phyloP scores from a whole-genome alignment of 345 rosid genomes.

The Brassica cretica region DNA sequence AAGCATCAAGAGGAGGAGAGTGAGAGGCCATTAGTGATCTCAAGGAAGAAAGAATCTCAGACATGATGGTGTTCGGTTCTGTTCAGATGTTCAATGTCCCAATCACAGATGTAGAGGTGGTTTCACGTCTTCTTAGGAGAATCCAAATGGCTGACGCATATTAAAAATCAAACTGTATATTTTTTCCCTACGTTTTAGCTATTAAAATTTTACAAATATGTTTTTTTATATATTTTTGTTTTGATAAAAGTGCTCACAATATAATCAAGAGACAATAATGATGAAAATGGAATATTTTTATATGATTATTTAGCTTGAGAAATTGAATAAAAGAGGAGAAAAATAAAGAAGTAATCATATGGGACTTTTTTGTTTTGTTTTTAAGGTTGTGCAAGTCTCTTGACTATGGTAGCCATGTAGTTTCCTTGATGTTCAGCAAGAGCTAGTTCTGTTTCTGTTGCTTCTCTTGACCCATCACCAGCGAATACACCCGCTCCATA shows the following conservation, averaged over 20 bases:
- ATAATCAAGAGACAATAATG: neutral
- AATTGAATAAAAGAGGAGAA: neutral
- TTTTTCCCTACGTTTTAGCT: neutral
- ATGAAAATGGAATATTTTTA: neutral
- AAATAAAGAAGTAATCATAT: neutral
- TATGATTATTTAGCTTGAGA: neutral
- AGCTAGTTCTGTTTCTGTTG: slow-evolving; percentile 64
- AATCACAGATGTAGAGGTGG: slow-evolving; percentile 18
- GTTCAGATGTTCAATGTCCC: slow-evolving; percentile 2
- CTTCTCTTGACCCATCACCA: slow-evolving; percentile 78
- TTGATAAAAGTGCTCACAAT: neutral
- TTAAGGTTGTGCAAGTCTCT: slow-evolving; percentile 54
- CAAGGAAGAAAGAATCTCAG: slow-evolving; percentile 60
- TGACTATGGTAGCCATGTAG: slow-evolving; percentile 67
- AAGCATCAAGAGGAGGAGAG: slow-evolving; percentile 91
- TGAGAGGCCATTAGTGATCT: slow-evolving; percentile 88
- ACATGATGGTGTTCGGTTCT: slow-evolving; percentile 40
- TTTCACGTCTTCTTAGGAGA: neutral
- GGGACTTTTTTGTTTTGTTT: neutral
- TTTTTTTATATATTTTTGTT: neutral
- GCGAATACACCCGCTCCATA: slow-evolving; percentile 74
- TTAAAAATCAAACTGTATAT: neutral
- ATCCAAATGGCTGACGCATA: neutral
- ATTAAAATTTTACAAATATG: neutral
- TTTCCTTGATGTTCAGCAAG: slow-evolving; percentile 83